Base-by-base conservation (phyloP, 352 stramenopile genomes). In the Pythium pyrilobum region DNA sequence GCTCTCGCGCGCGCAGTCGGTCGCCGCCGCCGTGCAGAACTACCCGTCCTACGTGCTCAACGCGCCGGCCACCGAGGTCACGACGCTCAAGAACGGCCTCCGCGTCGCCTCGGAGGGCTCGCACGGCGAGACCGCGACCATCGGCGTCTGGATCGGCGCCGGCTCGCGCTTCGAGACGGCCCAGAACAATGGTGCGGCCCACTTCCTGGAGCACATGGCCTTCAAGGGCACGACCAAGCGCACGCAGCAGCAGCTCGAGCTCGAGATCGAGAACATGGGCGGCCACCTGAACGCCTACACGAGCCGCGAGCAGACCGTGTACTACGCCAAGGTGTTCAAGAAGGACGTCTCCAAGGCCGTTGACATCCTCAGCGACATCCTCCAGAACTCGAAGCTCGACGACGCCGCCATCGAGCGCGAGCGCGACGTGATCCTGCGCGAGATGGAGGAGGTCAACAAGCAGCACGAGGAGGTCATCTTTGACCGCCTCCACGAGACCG, bases 151-250 rank as follows among this genome's bases (percentile, higher is more conserved):
- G 84, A 98, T 98, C 63, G 95, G 97, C 69, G 88, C 95, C 9
- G 95, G 96, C 52, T 97, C 82, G 45, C 87, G 97, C 52, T 99
- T 99, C 75, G 97, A 99, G 87, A 99, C 95, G 3, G 81, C 77
- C 18, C 67, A 95, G 62, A 99, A 99, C 83, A 99, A 99, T 70
- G 97, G 97, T 52, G 95, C 96, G 6, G 97, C 97, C 15, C 97
- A 99, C 77, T 99, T 99, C 68, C 60, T 99, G 50, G 97, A 99
- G 85, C 97, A 99, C 84, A 99, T 99, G 95, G 93, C 96, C 40
- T 99, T 99, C 84, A 99, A 99, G 80, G 97, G 97, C 64, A 99
- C 97, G 31, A 69, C 69, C 29, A 96, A 96, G 63, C 83, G 97
- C 54, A 98, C 91, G 40, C 97, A 99, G 80, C 90, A 97, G 69